Conservation (phyloP, 805 yeast genomes). For the Yarrowia sp. region DNA sequence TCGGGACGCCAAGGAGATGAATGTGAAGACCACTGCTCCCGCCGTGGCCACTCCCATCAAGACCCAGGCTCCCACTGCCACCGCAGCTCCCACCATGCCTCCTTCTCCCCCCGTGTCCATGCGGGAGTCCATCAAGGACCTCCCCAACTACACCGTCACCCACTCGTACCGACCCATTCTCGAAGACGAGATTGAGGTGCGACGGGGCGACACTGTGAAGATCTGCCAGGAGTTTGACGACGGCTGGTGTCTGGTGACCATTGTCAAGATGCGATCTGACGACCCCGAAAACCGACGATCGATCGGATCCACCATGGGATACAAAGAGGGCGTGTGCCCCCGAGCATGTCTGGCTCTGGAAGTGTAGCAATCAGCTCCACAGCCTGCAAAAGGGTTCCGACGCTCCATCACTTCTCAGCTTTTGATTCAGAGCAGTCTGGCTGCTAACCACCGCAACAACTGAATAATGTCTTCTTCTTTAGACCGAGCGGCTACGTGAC, state of each 20-base stretch:
- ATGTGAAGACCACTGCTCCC: background rate
- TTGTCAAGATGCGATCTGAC: slow-evolving; percentile 37
- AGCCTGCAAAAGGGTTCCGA: background rate
- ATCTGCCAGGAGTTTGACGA: slow-evolving; percentile 83
- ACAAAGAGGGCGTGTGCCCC: slow-evolving; percentile 22
- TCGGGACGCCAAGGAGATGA: background rate
- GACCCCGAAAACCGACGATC: slow-evolving; percentile 36
- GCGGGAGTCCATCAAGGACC: slow-evolving; percentile 59
- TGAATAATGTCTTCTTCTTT: slow-evolving; percentile 18
- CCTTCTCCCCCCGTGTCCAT: slow-evolving; percentile 37
- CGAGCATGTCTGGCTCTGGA: slow-evolving; percentile 32
- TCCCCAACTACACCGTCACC: slow-evolving; percentile 58
- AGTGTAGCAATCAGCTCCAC: slow-evolving; percentile 9
- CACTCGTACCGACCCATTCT: slow-evolving; percentile 78
- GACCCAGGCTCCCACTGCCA: background rate
- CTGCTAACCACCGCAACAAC: slow-evolving; percentile 17
- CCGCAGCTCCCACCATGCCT: slow-evolving; percentile 46
- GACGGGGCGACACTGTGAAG: slow-evolving; percentile 73
- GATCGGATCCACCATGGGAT: slow-evolving; percentile 31
- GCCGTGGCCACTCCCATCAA: slow-evolving; percentile 5
- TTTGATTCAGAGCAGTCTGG: background rate
- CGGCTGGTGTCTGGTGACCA: slow-evolving; percentile 86
- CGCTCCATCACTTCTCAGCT: slow-evolving; percentile 2
- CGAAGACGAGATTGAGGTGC: slow-evolving; percentile 77
- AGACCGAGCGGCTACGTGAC: slow-evolving; percentile 18